These are phyloP conservation scores for Sporothrix humicola DNA, from an alignment of 2,329 filamentous ascomycete genomes.

Conservation along the genomic window DNA sequence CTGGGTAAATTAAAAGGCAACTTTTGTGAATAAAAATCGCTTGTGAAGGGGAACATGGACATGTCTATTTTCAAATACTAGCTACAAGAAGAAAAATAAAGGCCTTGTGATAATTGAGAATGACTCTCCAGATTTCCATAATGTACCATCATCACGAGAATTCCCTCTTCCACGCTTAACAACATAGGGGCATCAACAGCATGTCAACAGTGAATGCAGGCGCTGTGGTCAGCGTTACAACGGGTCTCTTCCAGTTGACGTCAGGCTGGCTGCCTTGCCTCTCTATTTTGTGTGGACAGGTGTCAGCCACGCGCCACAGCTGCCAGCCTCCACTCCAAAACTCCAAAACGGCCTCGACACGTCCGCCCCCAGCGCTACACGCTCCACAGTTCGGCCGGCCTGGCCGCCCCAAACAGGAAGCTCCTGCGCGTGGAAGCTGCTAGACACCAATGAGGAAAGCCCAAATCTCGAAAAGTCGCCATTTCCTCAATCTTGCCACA, in stretches of 20 bases:
- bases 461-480: conserved; percentile 25
- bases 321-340: neutral
- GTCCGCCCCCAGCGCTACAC: neutral
- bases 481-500: conserved; percentile 33
- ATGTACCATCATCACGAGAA: no score
- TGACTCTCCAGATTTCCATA: no score
- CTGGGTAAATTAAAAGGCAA: neutral
- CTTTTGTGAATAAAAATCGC: no score
- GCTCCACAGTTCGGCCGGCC: conserved; percentile 4
- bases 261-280: conserved; percentile 19
- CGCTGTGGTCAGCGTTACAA: neutral
- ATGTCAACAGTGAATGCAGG: no score
- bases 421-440: conserved; percentile 26
- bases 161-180: no score
- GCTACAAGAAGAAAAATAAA: no score
- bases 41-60: no score
- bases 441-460: conserved; percentile 32
- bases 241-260: neutral
- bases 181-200: neutral
- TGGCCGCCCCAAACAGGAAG: conserved; percentile 34
- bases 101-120: no score
- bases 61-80: no score
- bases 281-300: conserved; percentile 6
- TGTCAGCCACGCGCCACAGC: conserved; percentile 17
- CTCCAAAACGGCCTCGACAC: neutral